These are phyloP conservation scores for Fraxinus albicans DNA, from an alignment of 305 asterid species.

Conservation along the genomic window DNA sequence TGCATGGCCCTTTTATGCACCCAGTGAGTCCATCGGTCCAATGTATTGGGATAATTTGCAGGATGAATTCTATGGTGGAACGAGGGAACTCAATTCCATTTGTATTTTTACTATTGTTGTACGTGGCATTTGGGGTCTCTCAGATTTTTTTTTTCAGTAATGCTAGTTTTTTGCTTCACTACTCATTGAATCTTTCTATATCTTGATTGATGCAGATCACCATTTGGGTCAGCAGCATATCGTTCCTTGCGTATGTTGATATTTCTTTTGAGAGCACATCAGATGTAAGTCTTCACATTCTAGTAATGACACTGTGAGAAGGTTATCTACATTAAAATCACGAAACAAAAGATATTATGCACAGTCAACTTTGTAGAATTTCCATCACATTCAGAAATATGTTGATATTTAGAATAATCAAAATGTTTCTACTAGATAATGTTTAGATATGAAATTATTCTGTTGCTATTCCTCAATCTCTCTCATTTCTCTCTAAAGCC, in stretches of 20 bases:
- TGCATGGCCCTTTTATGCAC: not conserved
- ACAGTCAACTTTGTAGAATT: not conserved
- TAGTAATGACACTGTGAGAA: conserved; percentile 6
- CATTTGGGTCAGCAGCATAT: conserved; percentile 80
- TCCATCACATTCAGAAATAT: conserved; percentile 6
- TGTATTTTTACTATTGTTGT: not conserved
- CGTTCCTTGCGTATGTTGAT: conserved; percentile 85
- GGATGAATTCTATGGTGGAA: not conserved
- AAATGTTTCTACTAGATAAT: not conserved
- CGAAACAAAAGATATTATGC: conserved; percentile 9
- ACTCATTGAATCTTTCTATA: conserved; percentile 15
- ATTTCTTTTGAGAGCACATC: conserved; percentile 68
- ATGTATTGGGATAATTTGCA: not conserved
- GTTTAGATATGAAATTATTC: not conserved
- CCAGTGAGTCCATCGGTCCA: not conserved
- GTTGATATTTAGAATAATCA: not conserved
- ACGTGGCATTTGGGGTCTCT: not conserved
- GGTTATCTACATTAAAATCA: conserved; percentile 11
- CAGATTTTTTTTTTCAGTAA: not conserved
- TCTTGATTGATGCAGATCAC: conserved; percentile 57
- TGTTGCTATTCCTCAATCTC: not conserved
- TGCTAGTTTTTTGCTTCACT: not conserved
- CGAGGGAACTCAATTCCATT: not conserved
- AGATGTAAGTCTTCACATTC: conserved; percentile 63
- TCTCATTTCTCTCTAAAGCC: not conserved